Evolutionary conservation across 1,284 basidiomycete species (phyloP).

Genomic region (Anthracocystis walkeri): DNA sequence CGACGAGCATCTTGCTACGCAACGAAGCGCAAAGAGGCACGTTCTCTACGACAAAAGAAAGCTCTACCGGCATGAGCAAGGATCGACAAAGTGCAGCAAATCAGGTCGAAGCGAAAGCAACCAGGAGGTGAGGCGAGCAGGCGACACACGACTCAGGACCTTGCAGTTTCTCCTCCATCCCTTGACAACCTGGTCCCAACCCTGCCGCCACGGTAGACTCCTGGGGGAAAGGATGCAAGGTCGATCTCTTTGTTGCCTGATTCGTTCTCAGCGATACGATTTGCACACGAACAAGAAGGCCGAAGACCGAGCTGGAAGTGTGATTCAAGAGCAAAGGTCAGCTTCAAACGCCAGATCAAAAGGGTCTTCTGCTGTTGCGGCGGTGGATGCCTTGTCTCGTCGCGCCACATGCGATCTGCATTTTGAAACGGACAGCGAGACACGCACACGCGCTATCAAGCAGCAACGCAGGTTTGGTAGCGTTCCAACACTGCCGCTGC

Average conservation of each 20-base stretch:
- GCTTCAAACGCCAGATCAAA: not conserved
- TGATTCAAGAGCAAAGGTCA: not conserved
- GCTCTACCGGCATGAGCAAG: conserved; percentile 11
- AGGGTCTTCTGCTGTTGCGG: not conserved
- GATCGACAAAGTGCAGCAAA: conserved; percentile 36
- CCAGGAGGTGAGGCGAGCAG: not conserved
- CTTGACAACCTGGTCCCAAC: not conserved
- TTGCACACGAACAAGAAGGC: not conserved
- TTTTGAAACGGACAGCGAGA: conserved; percentile 29
- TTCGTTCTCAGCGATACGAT: not conserved
- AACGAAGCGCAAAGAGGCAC: not conserved
- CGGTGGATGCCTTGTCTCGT: conserved; percentile 2
- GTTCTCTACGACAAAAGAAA: not conserved
- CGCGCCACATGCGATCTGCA: conserved; percentile 27
- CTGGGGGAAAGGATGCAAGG: too few species aligned
- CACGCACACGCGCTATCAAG: conserved; percentile 4
- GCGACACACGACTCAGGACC: conserved; percentile 1
- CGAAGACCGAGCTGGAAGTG: not conserved
- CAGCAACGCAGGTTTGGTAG: too few species aligned
- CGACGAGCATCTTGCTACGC: not conserved
- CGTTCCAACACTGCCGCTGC: not conserved
- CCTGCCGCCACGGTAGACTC: not conserved
- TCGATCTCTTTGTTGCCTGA: not conserved
- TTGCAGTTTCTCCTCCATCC: not conserved
- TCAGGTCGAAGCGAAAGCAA: not conserved